A percentile compares a stretch with the other conserved stretches of the same genome.
Conservation (phyloP, 1,139 yeast species). For the Lizanozyma gosingica region DNA sequence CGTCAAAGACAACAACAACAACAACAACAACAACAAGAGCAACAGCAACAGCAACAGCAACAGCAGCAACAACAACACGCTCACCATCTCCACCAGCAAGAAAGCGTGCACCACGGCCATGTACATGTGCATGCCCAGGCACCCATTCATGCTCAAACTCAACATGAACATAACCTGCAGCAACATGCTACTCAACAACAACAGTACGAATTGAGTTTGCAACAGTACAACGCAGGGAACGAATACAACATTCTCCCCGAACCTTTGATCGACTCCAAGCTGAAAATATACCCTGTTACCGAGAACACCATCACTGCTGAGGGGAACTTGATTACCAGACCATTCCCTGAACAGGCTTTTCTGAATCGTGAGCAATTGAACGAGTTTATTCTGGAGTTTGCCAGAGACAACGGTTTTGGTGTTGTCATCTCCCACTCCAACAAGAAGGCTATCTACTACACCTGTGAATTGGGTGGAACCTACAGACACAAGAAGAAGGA, state of each 20-base stretch:
- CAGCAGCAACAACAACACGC: constrained; percentile 11
- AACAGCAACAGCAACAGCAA: constrained; percentile 10
- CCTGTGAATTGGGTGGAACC: constrained; percentile 54
- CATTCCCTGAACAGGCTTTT: constrained; percentile 47
- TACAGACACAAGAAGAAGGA: constrained; percentile 45
- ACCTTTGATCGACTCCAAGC: constrained; percentile 36
- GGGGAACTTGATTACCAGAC: constrained; percentile 46
- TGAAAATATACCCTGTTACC: constrained; percentile 38
- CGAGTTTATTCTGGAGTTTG: constrained; percentile 48
- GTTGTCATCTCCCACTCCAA: constrained; percentile 54
- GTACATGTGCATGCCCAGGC: neutral
- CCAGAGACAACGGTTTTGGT: constrained; percentile 51
- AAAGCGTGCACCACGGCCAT: neutral
- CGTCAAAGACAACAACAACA: constrained; percentile 11
- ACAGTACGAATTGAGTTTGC: constrained; percentile 11
- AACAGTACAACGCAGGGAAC: constrained; percentile 15
- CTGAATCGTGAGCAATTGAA: constrained; percentile 42
- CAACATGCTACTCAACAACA: no score
- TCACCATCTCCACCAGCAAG: constrained; percentile 13
- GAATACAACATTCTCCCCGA: constrained; percentile 43
- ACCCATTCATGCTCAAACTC: neutral
- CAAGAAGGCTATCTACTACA: constrained; percentile 50
- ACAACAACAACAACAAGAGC: constrained; percentile 9
- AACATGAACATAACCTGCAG: constrained; percentile 7
- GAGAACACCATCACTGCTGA: constrained; percentile 41